Conservation (phyloP, 345 rosid genomes). For the Populus euphratica region DNA sequence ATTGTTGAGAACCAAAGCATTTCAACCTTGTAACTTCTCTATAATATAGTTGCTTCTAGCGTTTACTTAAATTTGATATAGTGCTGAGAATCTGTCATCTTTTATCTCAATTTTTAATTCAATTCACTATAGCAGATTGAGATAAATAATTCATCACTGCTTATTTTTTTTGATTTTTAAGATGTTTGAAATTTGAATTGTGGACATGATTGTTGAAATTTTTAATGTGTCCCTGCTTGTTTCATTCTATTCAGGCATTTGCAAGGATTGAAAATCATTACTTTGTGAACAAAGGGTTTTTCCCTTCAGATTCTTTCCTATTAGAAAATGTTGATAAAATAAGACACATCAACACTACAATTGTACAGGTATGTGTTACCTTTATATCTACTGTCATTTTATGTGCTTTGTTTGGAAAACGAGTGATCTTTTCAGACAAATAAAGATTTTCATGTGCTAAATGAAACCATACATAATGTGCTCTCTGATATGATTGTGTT, state of each 20-base stretch:
- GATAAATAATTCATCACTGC: background rate
- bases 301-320: constrained; percentile 69
- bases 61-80: background rate
- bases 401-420: background rate
- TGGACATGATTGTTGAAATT: background rate
- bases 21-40: background rate
- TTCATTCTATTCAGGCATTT: constrained; percentile 62
- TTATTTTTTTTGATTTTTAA: background rate
- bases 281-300: constrained; percentile 81
- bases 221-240: background rate
- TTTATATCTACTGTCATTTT: background rate
- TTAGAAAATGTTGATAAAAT: constrained; percentile 82
- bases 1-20: background rate
- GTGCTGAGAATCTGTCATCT: background rate
- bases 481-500: background rate
- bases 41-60: background rate
- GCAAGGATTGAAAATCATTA: constrained; percentile 98
- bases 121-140: background rate
- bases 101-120: background rate
- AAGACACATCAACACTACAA: constrained; percentile 72
- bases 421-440: background rate
- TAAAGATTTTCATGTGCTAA: background rate
- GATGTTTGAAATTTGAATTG: background rate
- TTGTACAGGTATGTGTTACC: constrained; percentile 63
- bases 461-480: background rate